These are phyloP conservation scores for Alternaria arbusti DNA, from an alignment of 2,329 filamentous ascomycete genomes.

Conservation along the genomic window DNA sequence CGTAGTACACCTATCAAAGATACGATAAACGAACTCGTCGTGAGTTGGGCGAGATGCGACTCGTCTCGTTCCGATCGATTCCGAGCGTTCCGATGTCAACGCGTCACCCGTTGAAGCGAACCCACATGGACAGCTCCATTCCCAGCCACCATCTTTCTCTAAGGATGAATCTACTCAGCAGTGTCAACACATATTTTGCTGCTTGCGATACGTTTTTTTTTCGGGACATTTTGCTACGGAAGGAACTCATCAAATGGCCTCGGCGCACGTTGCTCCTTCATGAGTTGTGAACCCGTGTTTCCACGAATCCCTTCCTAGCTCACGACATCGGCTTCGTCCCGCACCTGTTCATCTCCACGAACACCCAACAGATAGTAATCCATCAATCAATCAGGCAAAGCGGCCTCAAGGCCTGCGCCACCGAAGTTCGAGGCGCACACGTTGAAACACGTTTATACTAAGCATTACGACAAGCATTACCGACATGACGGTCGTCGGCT, in stretches of 20 bases:
- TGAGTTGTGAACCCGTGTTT: slow-evolving; percentile 17
- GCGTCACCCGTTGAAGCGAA: neutral
- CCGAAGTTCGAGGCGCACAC: neutral
- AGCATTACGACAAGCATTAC: slow-evolving; percentile 8
- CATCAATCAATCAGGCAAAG: neutral
- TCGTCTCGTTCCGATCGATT: neutral
- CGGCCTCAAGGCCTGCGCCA: neutral
- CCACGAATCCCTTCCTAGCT: slow-evolving; percentile 9
- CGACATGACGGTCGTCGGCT: neutral
- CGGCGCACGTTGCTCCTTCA: slow-evolving; percentile 7
- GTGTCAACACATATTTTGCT: neutral
- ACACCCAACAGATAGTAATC: neutral
- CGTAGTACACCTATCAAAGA: neutral
- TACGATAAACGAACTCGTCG: neutral
- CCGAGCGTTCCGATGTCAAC: neutral
- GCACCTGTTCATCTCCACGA: slow-evolving; percentile 13
- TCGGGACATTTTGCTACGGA: neutral
- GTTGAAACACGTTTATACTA: slow-evolving; percentile 2
- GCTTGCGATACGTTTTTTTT: neutral
- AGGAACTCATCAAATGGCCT: neutral
- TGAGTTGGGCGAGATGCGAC: neutral
- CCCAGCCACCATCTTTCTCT: neutral
- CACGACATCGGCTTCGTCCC: neutral
- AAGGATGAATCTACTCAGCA: neutral
- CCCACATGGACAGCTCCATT: neutral